Evolutionary conservation across 2,329 filamentous ascomycete species (phyloP).

Genomic region (Aspergillus felis): DNA sequence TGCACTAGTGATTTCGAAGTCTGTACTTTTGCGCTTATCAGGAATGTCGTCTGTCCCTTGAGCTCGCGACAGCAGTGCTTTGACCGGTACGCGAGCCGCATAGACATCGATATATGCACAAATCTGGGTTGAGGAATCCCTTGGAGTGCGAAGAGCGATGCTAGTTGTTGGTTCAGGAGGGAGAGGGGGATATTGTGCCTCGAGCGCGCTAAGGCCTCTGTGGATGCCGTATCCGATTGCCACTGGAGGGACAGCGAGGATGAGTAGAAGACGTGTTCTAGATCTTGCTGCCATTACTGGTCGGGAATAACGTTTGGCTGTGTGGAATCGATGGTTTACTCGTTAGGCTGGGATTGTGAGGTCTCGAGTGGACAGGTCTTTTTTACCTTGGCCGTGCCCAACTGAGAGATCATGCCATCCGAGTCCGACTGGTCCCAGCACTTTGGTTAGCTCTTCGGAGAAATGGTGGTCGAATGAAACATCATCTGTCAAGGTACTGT

Average conservation of each 20-base stretch:
- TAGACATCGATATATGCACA: constrained; percentile 25
- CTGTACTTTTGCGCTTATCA: not conserved
- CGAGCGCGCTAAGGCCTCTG: constrained; percentile 17
- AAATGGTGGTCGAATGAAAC: no score
- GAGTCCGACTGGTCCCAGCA: not conserved
- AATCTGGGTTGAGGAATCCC: constrained; percentile 13
- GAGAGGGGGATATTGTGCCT: constrained; percentile 23
- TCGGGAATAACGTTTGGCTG: not conserved
- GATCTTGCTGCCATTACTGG: not conserved
- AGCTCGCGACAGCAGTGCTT: constrained; percentile 10
- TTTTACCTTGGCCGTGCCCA: not conserved
- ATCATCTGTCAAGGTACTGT: no score
- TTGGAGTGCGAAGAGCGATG: constrained; percentile 13
- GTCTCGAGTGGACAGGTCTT: not conserved
- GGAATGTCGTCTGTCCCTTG: not conserved
- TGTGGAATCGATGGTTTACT: not conserved
- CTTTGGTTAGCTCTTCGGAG: not conserved
- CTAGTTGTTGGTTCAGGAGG: constrained; percentile 16
- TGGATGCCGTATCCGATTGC: constrained; percentile 19
- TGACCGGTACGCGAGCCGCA: constrained; percentile 17
- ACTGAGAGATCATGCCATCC: not conserved
- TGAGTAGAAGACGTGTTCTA: constrained; percentile 6
- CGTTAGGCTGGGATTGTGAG: not conserved
- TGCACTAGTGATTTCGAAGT: constrained; percentile 10
- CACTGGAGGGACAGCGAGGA: constrained; percentile 10